Base-by-base conservation (phyloP, 2,329 filamentous ascomycete species). In the Coccinonectria pachysandricola region DNA sequence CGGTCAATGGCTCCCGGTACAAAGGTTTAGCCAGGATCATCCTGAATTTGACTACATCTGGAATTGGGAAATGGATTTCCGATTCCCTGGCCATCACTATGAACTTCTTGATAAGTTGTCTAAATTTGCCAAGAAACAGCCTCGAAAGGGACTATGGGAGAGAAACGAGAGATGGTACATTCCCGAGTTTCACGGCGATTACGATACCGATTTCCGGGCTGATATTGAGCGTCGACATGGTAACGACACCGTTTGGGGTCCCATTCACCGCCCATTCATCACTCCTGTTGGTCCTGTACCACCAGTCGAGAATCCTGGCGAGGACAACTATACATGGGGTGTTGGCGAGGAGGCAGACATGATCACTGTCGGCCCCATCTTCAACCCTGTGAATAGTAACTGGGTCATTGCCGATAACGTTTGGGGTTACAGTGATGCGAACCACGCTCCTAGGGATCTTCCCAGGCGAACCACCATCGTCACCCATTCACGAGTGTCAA, bases 31-130 rank as follows among this genome's bases (percentile, higher is more conserved):
- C 32, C 68, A 79, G 43, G 77, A 79, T 25, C 77, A 85, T 43
- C 80, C 80, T 0, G 75, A 88, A 43, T 91, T 82, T 38, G 79
- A 87, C 40, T 85, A 71, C 43, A 66, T 85, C 40, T 91, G 83
- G 81, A 87, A 88, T 50, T 87, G 81, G 82, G 84, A 91, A 49
- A 81, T 85, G 56, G 82, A 91, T 46, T 75, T 79, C 16, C 69
- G 84, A 24, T 79, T 80, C 46, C 84, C 76, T 0, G 83, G 83
- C 7, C 81, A 91, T 37, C 77, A 86, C 56, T 87, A 88, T 52
- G 78, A 88, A 42, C 71, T 88, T 38, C 69, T 85, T 21, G 68
- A 78, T 40, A 75, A 75, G 35, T 54, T 85, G 6, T 55, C 59
- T 12, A 53, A 64, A 2, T 84, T 82, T 57, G 70, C 71, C 14